A percentile compares a stretch with the other conserved stretches of the same genome.
phyloP scores from a whole-genome alignment of 2,329 filamentous ascomycete species.

The Trichophyton verrucosum region DNA sequence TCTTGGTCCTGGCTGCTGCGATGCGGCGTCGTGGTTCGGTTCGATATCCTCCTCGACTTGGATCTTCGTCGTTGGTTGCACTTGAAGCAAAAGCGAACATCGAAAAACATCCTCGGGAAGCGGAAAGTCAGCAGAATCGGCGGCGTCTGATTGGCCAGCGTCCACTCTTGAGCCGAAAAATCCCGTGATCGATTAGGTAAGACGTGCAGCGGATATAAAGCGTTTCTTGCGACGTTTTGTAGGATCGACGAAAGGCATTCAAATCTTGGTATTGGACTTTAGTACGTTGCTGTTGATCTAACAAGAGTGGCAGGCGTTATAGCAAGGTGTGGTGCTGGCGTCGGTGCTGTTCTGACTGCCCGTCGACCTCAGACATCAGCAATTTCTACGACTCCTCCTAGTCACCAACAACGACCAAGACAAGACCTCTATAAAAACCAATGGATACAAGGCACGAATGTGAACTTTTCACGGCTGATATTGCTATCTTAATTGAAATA shows the following conservation, averaged over 20 bases:
- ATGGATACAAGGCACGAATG: too few relatives aligned
- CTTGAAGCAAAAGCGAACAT: neutral
- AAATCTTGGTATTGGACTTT: too few relatives aligned
- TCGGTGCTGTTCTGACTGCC: too few relatives aligned
- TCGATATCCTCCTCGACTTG: neutral
- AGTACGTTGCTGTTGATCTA: neutral
- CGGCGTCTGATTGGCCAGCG: slow-evolving; percentile 11
- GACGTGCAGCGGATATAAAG: neutral
- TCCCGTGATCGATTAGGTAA: slow-evolving; percentile 10
- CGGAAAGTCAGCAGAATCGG: slow-evolving; percentile 13
- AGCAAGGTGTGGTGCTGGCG: too few relatives aligned
- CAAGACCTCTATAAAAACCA: too few relatives aligned
- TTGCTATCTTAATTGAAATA: neutral
- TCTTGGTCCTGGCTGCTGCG: slow-evolving; percentile 12
- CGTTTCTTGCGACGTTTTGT: too few relatives aligned
- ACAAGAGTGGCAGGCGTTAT: too few relatives aligned
- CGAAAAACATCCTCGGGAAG: slow-evolving; percentile 13
- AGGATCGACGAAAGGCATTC: too few relatives aligned
- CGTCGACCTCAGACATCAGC: too few relatives aligned
- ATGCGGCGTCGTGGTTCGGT: neutral
- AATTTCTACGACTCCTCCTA: too few relatives aligned
- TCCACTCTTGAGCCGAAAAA: slow-evolving; percentile 10
- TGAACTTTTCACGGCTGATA: neutral
- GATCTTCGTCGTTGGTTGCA: neutral
- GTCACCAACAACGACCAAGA: too few relatives aligned